Evolutionary conservation across 768 basidiomycete genomes (phyloP), one percentile per base, ranked within the genome.

Genomic region (Ephemerocybe angulata): DNA sequence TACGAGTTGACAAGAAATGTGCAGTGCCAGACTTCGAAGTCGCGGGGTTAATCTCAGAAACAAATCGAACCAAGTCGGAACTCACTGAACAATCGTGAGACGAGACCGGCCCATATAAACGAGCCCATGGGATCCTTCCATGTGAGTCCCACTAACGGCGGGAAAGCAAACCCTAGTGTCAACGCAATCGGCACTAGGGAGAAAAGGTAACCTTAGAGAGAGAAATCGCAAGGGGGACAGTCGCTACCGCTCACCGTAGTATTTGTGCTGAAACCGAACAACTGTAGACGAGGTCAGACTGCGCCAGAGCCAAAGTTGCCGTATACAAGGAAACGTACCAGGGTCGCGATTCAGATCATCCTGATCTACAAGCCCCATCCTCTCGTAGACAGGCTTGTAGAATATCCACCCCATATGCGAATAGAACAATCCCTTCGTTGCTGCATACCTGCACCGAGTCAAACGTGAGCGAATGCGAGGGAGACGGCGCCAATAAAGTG

Each of bases 361-460:
- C 50, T 78, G 73, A 55, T 90, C 88, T 29, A 92, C 80, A 8
- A 82, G 65, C 37, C 76, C 72, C 72, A 91, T 72, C 21, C 81
- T 74, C 27, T 78, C 72, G 63, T 91, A 90, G 1, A 63, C 77
- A 1, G 87, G 83, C 66, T 89, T 88, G 72, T 75, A 84, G 67
- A 92, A 91, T 62, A 91, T 90, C 90, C 90, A 93, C 1, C 90
- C 90, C 75, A 90, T 81, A 60, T 91, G 90, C 5, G 88, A 86
- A 63, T 82, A 90, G 50, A 87, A 76, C 1, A 93, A 67, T 0
- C 90, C 90, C 25, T 78, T 75, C 0, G 87, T 86, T 0, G 89
- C 90, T 17, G 86, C 76, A 64, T 93, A 93, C 3, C 85, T 86
- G 38, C 24, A 11, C 25, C 27, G 11, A 52, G 8, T 8, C 24